A percentile compares a stretch with the other conserved stretches of the same genome.
Evolutionary conservation across 495 filamentous ascomycete genomes (phyloP).

Genomic region (Talaromyces stipitatus): DNA sequence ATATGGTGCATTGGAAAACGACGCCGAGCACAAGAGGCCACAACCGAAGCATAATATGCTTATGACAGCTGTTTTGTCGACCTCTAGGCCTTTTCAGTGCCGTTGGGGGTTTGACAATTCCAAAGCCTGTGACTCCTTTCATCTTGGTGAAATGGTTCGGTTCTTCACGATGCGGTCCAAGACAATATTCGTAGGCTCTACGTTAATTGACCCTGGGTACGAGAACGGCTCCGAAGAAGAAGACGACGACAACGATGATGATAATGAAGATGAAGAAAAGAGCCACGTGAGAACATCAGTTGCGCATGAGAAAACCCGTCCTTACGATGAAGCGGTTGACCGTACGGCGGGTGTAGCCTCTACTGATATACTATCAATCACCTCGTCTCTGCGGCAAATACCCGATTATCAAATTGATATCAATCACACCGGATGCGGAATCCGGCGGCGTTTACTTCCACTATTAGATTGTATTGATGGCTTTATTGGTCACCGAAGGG

Average conservation of each 20-base stretch:
- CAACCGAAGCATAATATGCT: slow-evolving; percentile 13
- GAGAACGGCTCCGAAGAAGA: slow-evolving; percentile 16
- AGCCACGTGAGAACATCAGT: slow-evolving; percentile 11
- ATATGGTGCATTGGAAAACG: slow-evolving; percentile 45
- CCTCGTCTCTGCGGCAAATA: slow-evolving; percentile 50
- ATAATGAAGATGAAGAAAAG: not conserved
- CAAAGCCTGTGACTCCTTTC: slow-evolving; percentile 73
- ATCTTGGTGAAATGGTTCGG: slow-evolving; percentile 77
- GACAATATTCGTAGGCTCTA: slow-evolving; percentile 41
- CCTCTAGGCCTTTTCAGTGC: slow-evolving; percentile 50
- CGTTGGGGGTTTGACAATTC: slow-evolving; percentile 69
- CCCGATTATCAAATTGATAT: slow-evolving; percentile 74
- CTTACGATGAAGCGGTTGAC: not conserved
- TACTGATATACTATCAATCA: slow-evolving; percentile 41
- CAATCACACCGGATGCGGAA: slow-evolving; percentile 70
- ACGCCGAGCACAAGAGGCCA: slow-evolving; percentile 3
- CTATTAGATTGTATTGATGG: slow-evolving; percentile 59
- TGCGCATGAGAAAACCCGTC: slow-evolving; percentile 15
- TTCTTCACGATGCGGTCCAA: slow-evolving; percentile 55
- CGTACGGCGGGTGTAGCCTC: not conserved
- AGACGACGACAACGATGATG: slow-evolving; percentile 4
- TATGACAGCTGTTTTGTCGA: not conserved
- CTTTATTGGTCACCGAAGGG: slow-evolving; percentile 57
- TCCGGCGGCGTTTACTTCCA: slow-evolving; percentile 58
- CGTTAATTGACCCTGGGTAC: slow-evolving; percentile 36